phyloP scores from a whole-genome alignment of 306 rosid genomes.

The Cucurbita moschata region DNA sequence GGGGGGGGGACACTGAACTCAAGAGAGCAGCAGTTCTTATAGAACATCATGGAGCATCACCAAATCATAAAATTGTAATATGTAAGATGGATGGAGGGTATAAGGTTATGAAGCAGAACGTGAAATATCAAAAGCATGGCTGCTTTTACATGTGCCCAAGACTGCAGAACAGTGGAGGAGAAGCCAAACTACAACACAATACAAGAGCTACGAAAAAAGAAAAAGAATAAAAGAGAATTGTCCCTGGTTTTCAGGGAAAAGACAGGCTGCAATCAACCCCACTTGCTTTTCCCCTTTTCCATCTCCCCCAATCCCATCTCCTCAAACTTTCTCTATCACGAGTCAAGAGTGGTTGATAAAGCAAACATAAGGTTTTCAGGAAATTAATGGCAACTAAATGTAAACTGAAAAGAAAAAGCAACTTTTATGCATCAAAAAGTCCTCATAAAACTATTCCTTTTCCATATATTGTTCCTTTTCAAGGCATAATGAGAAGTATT shows the following conservation, averaged over 20 bases:
- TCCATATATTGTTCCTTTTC: conserved; percentile 15
- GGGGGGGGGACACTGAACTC: neutral
- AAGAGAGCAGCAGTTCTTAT: conserved; percentile 4
- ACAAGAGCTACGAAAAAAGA: conserved; percentile 11
- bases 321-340: conserved; percentile 14
- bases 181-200: conserved; percentile 13
- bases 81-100: conserved; percentile 21
- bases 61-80: conserved; percentile 11
- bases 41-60: conserved; percentile 17
- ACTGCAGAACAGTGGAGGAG: conserved; percentile 28
- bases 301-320: conserved; percentile 20
- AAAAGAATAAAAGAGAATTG: conserved; percentile 12
- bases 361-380: conserved; percentile 55
- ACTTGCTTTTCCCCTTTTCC: conserved; percentile 34
- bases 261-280: conserved; percentile 35
- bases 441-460: neutral
- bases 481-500: neutral
- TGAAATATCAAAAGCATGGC: conserved; percentile 24
- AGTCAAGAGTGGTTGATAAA: conserved; percentile 18
- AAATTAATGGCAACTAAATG: conserved; percentile 41
- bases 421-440: conserved; percentile 6
- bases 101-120: neutral
- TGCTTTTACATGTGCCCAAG: conserved; percentile 25
- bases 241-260: conserved; percentile 71
- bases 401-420: conserved; percentile 22